Evolutionary conservation across 768 basidiomycete species (phyloP), one percentile per base, ranked within the genome.

Genomic region (Phylloporus rhodoxanthus): DNA sequence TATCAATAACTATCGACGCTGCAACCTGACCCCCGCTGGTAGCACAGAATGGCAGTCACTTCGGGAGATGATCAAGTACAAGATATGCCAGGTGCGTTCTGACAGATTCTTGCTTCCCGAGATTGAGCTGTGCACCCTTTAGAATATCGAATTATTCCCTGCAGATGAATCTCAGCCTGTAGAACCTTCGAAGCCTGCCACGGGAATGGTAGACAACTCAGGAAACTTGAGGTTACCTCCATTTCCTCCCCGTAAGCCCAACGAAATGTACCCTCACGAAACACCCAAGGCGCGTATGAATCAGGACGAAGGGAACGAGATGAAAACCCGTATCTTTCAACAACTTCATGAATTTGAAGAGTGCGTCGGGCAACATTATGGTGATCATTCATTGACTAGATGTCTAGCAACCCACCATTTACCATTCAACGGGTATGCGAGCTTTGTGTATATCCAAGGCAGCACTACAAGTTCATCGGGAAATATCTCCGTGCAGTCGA

Each of bases 351-450:
- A 79, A 32, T 89, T 91, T 54, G 86, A 90, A 37, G 76, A 76
- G 90, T 90, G 57, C 42, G 81, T 73, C 43, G 11, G 28, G 14
- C 19, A 45, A 23, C 36, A 29, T 38, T 43, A 19, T 5, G 41
- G 34, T 47, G 37, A 36, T 25, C 21, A 20, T 44, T 41, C 49
- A 45, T 26, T 57, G 47, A 59, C 21, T 9, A 44, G 19, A 5
- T 42, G 30, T 44, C 38, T 47, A 71, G 81, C 15, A 76, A 76
- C 44, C 77, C 87, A 0, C 91, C 91, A 2, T 95, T 94, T 65
- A 93, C 91, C 8, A 86, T 94, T 47, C 92, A 95, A 67, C 82
- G 91, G 38, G 71, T 93, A 11, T 89, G 87, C 63, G 91, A 94
- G 62, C 81, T 95, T 21, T 82, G 84, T 55, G 57, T 86, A 11